Base-by-base conservation (phyloP, 345 rosid genomes). In the Citrus medica region DNA sequence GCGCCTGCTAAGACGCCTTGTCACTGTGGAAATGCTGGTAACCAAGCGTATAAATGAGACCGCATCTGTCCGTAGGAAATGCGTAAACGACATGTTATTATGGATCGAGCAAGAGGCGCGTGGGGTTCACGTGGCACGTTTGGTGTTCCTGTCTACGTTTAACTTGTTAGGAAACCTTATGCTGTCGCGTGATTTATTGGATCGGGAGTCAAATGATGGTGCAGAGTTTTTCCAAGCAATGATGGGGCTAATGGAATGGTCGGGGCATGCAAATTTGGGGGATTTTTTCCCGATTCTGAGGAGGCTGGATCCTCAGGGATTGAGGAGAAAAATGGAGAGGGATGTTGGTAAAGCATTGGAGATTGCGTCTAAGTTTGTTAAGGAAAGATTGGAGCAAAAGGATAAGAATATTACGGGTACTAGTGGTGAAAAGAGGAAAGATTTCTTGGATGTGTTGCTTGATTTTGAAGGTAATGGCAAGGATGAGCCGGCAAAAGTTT, bases 371-470 rank as follows among this genome's bases (percentile, higher is more conserved):
- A 76, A 66, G 75, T 83, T 87, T 58, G 91, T 89, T 27, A 86
- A 62, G 32, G 85, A 87, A 46, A 83, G 88, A 28, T 6, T 86
- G 25, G 80, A 81, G 68, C 81, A 80, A 38, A 77, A 35, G 0
- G 51, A 46, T 46, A 46, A 46, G 51, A 3, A 46, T 13, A 3
- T 13, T 12, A 42, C 48, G 48, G 13, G 16, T 46, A 13, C 17
- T 46, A 12, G 51, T 25, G 77, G 25, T 30, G 78, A 40, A 13
- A 70, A 69, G 59, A 81, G 28, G 46, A 80, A 77, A 66, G 92
- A 88, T 75, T 88, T 90, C 77, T 76, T 90, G 78, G 89, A 87
- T 74, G 82, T 90, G 69, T 42, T 90, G 86, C 76, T 90, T n/a
- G 87, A 85, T 66, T 88, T 80, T 75, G 61, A 82, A 80, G 92